Base-by-base conservation (phyloP, 306 rosid genomes). In the Luffa acutangula region DNA sequence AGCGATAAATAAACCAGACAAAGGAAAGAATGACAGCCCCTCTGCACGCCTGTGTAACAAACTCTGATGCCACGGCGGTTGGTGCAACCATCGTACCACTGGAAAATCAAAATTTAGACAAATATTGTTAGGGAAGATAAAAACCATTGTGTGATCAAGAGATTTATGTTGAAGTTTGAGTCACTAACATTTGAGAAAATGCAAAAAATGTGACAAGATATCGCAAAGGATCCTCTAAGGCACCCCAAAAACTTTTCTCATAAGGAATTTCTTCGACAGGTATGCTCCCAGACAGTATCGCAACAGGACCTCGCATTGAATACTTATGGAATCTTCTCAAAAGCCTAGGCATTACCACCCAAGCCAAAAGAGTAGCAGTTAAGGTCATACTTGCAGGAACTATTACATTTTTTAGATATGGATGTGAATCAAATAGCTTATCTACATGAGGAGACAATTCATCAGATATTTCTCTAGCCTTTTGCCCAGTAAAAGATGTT, bases 241-340 rank as follows among this genome's bases (percentile, higher is more conserved):
- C 97, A 86, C 96, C 96, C 97, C 93, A 95, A 86, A 93, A 80
- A 80, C 93, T 91, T 85, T 89, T 89, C 86, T 93, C 97, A 41
- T 91, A 95, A 4, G 97, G 91, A 85, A 90, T 82, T 20, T 85
- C 79, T 79, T 83, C 89, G 66, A 37, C 79, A 31, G 57, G 77
- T 34, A 67, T 4, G 74, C 81, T 82, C 83, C 87, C 87, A 20
- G 93, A 73, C 12, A 90, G 70, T 70, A 91, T 64, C 58, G 90
- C 85, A 76, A 83, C 73, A 3, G 93, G 87, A 76, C 92, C 83
- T 87, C 83, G 90, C 79, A 72, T 72, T 14, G 91, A 86, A 84
- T 93, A 93, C 82, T 76, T 89, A 86, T 95, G 93, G 84, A 91
- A 82, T 71, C 90, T 93, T 82, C 93, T 87, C 75, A 93, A 88